These are phyloP conservation scores for Amanita inopinata DNA, from an alignment of 768 basidiomycete genomes.

Conservation along the genomic window DNA sequence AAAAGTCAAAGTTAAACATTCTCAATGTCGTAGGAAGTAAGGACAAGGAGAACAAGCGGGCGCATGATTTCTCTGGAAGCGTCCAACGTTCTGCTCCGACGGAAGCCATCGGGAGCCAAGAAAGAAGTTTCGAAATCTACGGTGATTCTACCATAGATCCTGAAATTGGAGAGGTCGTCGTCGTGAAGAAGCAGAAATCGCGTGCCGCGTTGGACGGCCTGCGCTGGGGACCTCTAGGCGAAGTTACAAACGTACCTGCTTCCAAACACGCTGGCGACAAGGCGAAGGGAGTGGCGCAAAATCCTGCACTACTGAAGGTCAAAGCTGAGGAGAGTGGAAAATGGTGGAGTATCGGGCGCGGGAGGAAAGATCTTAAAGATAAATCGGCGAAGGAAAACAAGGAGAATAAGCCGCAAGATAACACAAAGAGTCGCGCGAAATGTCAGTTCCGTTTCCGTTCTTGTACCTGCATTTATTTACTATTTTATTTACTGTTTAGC, in stretches of 20 bases:
- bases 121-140: constrained; percentile 55
- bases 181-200: constrained; percentile 73
- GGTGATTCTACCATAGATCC: constrained; percentile 59
- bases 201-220: constrained; percentile 50
- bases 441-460: constrained; percentile 26
- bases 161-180: constrained; percentile 57
- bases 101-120: constrained; percentile 16
- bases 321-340: constrained; percentile 42
- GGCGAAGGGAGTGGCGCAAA: constrained; percentile 23
- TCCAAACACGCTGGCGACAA: constrained; percentile 10
- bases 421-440: constrained; percentile 25
- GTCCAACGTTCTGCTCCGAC: constrained; percentile 36
- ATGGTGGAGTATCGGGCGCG: constrained; percentile 80
- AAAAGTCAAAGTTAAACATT: constrained; percentile 55
- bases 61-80: constrained; percentile 51
- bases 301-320: constrained; percentile 18
- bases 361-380: constrained; percentile 65
- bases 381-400: constrained; percentile 36
- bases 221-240: constrained; percentile 43
- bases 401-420: constrained; percentile 22
- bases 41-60: constrained; percentile 23
- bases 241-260: constrained; percentile 47
- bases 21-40: constrained; percentile 19
- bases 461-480: not conserved
- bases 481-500: constrained; percentile 16